A percentile compares a stretch with the other conserved stretches of the same genome.
Conservation (phyloP, 257 asterid genomes). For the Nicotiana tabacum region DNA sequence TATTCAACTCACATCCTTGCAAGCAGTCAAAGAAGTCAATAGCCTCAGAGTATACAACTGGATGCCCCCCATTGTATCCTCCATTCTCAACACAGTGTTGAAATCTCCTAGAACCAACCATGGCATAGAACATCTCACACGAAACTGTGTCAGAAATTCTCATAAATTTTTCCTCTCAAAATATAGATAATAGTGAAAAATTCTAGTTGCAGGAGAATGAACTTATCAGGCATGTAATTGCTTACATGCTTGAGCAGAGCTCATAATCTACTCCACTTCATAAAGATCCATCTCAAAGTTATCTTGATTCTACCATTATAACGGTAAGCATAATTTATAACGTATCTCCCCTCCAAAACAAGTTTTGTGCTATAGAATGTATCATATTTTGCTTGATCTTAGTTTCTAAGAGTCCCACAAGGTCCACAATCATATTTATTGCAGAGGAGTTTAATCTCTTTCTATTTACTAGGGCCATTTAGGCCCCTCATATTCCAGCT, state of each 20-base stretch:
- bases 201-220: neutral
- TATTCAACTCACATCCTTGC: neutral
- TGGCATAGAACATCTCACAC: neutral
- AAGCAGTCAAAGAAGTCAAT: neutral
- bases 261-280: neutral
- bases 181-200: neutral
- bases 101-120: neutral
- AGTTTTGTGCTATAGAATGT: no score
- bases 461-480: neutral
- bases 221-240: no score
- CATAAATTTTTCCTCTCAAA: neutral
- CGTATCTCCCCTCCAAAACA: neutral
- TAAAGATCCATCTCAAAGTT: neutral
- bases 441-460: neutral
- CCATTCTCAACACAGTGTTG: neutral
- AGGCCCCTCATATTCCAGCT: neutral
- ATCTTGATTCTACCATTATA: neutral
- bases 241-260: neutral
- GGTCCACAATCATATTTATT: neutral
- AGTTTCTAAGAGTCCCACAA: no score
- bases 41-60: neutral
- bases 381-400: no score
- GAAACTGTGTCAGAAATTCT: no score
- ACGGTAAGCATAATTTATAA: neutral
- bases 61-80: neutral